phyloP scores from a whole-genome alignment of 208 protist genomes.

The Sergeia podlipaevii region DNA sequence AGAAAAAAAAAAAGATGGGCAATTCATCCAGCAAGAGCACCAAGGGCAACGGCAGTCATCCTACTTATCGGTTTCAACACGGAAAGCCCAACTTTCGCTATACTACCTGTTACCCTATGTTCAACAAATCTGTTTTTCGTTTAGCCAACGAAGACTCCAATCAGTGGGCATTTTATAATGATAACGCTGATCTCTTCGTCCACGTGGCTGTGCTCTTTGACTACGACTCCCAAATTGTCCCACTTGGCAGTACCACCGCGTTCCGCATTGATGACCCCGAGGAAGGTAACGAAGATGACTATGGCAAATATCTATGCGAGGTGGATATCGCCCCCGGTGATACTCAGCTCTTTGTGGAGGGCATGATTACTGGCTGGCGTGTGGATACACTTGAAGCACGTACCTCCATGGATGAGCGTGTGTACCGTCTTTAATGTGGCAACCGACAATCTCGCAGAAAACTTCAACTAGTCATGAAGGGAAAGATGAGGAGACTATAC shows the following conservation, averaged over 20 bases:
- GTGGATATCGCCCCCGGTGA: conserved; percentile 61
- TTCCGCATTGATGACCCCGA: conserved; percentile 78
- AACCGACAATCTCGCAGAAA: background rate
- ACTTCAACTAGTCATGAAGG: background rate
- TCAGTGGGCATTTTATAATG: conserved; percentile 83
- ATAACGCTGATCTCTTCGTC: conserved; percentile 58
- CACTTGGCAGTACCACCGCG: conserved; percentile 60
- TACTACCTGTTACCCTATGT: conserved; percentile 57
- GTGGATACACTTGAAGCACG: conserved; percentile 81
- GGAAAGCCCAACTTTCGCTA: conserved; percentile 55
- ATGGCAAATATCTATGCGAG: conserved; percentile 73
- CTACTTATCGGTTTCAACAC: conserved; percentile 34
- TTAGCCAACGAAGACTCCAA: conserved; percentile 43
- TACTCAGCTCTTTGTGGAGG: conserved; percentile 75
- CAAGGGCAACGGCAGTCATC: conserved; percentile 2
- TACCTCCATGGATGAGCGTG: conserved; percentile 38
- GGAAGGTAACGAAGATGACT: conserved; percentile 69
- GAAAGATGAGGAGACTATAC: background rate
- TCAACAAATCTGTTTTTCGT: conserved; percentile 66
- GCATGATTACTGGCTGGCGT: conserved; percentile 63
- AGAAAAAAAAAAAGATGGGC: conserved; percentile 25
- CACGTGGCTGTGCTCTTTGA: conserved; percentile 84
- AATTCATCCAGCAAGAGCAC: conserved; percentile 1
- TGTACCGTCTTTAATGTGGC: conserved; percentile 47
- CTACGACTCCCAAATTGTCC: conserved; percentile 72